Percentiles rank a stretch among this genome's conserved stretches.
Conservation (phyloP, 2,329 filamentous ascomycete genomes). For the Zasmidium citrigriseum region DNA sequence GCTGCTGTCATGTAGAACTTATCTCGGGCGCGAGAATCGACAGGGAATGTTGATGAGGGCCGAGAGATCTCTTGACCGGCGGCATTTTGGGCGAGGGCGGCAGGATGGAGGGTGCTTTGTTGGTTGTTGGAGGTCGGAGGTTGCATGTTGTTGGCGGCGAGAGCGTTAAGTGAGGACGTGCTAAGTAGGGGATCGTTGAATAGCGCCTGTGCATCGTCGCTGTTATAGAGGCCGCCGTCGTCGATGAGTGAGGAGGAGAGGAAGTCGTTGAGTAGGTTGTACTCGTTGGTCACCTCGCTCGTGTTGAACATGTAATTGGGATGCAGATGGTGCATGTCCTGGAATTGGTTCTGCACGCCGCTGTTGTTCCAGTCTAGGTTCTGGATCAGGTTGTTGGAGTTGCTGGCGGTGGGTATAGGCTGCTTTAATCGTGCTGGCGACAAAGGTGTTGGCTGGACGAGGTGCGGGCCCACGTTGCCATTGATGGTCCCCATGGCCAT, state of each 20-base stretch:
- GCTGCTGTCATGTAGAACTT: slow-evolving; percentile 94
- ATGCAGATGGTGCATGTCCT: slow-evolving; percentile 93
- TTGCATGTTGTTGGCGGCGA: slow-evolving; percentile 45
- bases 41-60: slow-evolving; percentile 61
- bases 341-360: slow-evolving; percentile 75
- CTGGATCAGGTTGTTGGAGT: slow-evolving; percentile 41
- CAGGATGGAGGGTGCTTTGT: slow-evolving; percentile 33
- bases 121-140: slow-evolving; percentile 8
- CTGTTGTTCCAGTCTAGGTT: slow-evolving; percentile 71
- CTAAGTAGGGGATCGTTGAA: slow-evolving; percentile 60
- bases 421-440: slow-evolving; percentile 66
- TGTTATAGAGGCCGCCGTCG: slow-evolving; percentile 51
- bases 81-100: slow-evolving; percentile 34
- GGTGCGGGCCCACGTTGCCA: slow-evolving; percentile 50
- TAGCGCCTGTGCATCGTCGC: slow-evolving; percentile 51
- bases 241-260: slow-evolving; percentile 89
- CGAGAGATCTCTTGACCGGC: slow-evolving; percentile 59
- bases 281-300: slow-evolving; percentile 95
- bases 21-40: slow-evolving; percentile 71
- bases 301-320: slow-evolving; percentile 92
- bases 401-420: slow-evolving; percentile 45
- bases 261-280: slow-evolving; percentile 95
- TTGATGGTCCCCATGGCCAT: slow-evolving; percentile 11
- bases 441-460: slow-evolving; percentile 71
- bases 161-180: slow-evolving; percentile 42